phyloP scores from a whole-genome alignment of 495 filamentous ascomycete species.

The Trichodelitschia bisporula region DNA sequence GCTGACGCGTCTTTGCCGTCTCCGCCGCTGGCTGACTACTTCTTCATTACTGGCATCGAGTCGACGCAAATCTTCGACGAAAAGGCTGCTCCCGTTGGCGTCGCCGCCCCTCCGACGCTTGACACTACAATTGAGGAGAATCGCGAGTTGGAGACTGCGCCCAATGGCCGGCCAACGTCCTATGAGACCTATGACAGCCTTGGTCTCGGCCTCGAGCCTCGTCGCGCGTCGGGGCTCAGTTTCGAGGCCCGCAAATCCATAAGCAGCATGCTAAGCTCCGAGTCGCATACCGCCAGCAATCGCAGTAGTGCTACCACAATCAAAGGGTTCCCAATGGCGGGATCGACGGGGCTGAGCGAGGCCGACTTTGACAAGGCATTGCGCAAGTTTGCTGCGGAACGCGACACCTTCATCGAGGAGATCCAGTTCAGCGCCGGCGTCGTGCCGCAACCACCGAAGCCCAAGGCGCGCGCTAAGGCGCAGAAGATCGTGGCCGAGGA shows the following conservation, averaged over 20 bases:
- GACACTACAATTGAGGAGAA: slow-evolving; percentile 69
- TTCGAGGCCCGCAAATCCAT: slow-evolving; percentile 39
- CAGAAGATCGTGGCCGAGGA: slow-evolving; percentile 69
- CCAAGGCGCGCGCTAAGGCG: slow-evolving; percentile 48
- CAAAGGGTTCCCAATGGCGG: slow-evolving; percentile 25
- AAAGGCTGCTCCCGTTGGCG: slow-evolving; percentile 11
- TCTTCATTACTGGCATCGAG: slow-evolving; percentile 92
- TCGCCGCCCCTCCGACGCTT: slow-evolving; percentile 26
- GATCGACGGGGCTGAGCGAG: slow-evolving; percentile 21
- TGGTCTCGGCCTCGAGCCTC: slow-evolving; percentile 32
- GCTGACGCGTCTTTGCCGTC: too few relatives aligned
- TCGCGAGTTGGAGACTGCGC: slow-evolving; percentile 19
- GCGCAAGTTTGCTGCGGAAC: slow-evolving; percentile 77
- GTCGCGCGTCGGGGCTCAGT: slow-evolving; percentile 24
- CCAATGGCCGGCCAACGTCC: slow-evolving; percentile 27
- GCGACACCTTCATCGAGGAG: slow-evolving; percentile 84
- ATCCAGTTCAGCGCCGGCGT: slow-evolving; percentile 74
- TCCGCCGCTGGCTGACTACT: slow-evolving; percentile 95
- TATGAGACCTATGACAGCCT: background rate
- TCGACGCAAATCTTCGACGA: slow-evolving; percentile 32
- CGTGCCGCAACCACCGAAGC: slow-evolving; percentile 31
- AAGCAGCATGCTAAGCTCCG: slow-evolving; percentile 30
- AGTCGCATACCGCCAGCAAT: slow-evolving; percentile 40
- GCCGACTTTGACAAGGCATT: slow-evolving; percentile 85
- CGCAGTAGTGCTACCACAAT: slow-evolving; percentile 65